These are phyloP conservation scores for Synchytrium microbalum DNA, from an alignment of 371 early-diverging fungal species.

Conservation along the genomic window DNA sequence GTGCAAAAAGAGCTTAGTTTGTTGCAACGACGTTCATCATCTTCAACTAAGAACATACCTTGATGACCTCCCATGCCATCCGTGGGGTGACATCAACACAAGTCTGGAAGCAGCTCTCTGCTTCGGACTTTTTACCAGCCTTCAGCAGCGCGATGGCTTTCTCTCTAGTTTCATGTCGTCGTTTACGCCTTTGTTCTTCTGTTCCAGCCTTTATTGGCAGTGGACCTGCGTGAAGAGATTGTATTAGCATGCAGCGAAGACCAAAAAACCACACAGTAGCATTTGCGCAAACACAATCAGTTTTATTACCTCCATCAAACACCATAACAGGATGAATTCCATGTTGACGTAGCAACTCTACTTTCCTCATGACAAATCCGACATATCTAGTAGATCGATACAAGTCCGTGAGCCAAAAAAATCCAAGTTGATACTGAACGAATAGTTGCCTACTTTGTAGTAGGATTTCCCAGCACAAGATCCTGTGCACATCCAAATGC, in stretches of 20 bases:
- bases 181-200: constrained; percentile 58
- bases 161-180: constrained; percentile 45
- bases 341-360: constrained; percentile 57
- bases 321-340: constrained; percentile 84
- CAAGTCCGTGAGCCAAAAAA: background rate
- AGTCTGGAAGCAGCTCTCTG: constrained; percentile 61
- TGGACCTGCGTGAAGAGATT: constrained; percentile 26
- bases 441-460: constrained; percentile 48
- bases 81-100: constrained; percentile 62
- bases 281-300: background rate
- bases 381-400: constrained; percentile 50
- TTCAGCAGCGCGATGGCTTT: constrained; percentile 41
- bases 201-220: constrained; percentile 81
- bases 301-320: constrained; percentile 83
- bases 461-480: constrained; percentile 51
- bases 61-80: constrained; percentile 72
- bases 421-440: constrained; percentile 9
- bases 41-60: constrained; percentile 38
- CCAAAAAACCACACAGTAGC: background rate
- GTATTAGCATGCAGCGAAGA: background rate
- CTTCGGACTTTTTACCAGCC: constrained; percentile 48
- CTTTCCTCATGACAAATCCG: constrained; percentile 60
- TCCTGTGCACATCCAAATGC: constrained; percentile 74
- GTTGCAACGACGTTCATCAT: background rate
- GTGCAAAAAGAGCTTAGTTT: no score